phyloP scores from a whole-genome alignment of 257 asterid species.

The Striga asiatica region DNA sequence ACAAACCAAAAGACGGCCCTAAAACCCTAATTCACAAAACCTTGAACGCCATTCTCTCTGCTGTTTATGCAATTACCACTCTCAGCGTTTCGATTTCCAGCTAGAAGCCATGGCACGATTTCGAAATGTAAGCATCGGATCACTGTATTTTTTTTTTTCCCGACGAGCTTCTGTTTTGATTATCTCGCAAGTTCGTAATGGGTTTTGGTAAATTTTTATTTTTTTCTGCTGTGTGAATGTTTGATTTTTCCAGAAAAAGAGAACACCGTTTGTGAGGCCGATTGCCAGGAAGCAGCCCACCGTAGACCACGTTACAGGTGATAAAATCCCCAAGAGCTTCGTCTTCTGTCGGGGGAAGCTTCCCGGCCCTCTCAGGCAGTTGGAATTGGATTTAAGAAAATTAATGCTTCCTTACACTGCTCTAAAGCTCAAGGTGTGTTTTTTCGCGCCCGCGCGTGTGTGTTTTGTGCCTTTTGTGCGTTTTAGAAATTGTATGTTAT shows the following conservation, averaged over 20 bases:
- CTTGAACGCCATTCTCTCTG: background rate
- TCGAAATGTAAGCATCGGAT: constrained; percentile 30
- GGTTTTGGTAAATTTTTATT: background rate
- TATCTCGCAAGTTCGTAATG: background rate
- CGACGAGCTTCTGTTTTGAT: background rate
- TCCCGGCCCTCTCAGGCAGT: constrained; percentile 61
- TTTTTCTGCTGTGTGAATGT: constrained; percentile 12
- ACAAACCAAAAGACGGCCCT: too few relatives aligned
- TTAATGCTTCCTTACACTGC: constrained; percentile 95
- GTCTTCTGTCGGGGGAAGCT: constrained; percentile 78
- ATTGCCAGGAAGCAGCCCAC: constrained; percentile 42
- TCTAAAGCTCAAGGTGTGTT: constrained; percentile 76
- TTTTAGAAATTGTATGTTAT: background rate
- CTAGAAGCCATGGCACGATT: constrained; percentile 53
- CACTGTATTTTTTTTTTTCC: background rate
- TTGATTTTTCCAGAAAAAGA: constrained; percentile 34
- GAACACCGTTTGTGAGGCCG: constrained; percentile 51
- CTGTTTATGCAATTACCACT: background rate
- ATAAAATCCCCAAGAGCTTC: constrained; percentile 73
- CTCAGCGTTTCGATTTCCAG: background rate
- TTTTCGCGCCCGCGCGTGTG: background rate
- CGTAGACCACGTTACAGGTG: constrained; percentile 87
- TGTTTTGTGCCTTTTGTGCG: background rate
- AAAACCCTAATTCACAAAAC: background rate
- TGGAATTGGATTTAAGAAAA: constrained; percentile 81